These are phyloP conservation scores for Thalia dealbata DNA, from an alignment of 176 grass and related monocot genomes.

Conservation along the genomic window DNA sequence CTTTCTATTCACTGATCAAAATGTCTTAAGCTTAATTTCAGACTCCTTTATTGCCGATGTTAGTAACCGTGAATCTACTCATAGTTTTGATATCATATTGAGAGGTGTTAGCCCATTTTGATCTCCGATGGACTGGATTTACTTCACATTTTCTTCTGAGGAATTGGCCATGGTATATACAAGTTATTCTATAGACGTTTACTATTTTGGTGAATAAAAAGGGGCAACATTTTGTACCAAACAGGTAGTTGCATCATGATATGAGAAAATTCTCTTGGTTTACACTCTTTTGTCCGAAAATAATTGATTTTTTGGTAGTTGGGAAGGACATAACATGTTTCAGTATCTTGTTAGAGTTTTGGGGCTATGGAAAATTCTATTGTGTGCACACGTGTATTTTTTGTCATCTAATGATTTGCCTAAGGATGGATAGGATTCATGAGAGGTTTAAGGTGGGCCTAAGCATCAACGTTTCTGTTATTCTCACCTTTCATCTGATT, in stretches of 20 bases:
- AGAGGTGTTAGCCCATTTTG: background rate
- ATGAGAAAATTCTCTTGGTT: too few species aligned
- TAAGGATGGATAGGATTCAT: background rate
- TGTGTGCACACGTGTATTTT: background rate
- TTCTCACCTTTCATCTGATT: background rate
- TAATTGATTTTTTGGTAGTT: too few species aligned
- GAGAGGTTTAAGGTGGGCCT: background rate
- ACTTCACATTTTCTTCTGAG: background rate
- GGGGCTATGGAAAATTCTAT: background rate
- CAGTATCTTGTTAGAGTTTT: too few species aligned
- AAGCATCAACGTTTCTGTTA: background rate
- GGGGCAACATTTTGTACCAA: too few species aligned
- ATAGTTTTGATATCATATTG: background rate
- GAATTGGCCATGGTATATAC: background rate
- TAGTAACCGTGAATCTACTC: background rate
- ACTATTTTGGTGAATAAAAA: too few species aligned
- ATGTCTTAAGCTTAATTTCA: background rate
- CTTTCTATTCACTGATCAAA: background rate
- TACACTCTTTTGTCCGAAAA: too few species aligned
- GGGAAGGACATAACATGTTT: too few species aligned
- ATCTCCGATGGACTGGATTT: background rate
- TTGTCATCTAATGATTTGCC: background rate
- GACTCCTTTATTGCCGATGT: background rate
- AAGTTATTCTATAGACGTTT: too few species aligned
- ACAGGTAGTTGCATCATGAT: too few species aligned